These are phyloP conservation scores for Talaromyces liani DNA, from an alignment of 495 filamentous ascomycete species.

Conservation along the genomic window DNA sequence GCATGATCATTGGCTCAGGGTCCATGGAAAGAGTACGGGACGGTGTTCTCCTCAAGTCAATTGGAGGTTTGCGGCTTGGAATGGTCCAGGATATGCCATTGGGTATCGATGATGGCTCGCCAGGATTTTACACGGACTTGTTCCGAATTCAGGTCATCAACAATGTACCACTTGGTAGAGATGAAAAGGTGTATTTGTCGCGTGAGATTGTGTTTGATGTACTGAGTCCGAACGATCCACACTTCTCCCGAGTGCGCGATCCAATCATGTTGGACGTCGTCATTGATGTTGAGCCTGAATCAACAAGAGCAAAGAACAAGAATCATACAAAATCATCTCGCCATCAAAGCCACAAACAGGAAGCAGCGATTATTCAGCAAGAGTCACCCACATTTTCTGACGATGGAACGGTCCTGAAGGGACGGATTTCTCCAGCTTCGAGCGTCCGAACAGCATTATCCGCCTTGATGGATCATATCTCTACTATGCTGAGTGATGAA, in stretches of 20 bases:
- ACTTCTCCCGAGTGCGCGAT: conserved; percentile 75
- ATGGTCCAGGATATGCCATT: conserved; percentile 61
- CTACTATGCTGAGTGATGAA: conserved; percentile 44
- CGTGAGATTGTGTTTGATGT: conserved; percentile 67
- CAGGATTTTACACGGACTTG: conserved; percentile 23
- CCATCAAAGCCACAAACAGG: not conserved
- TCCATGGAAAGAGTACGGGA: conserved; percentile 56
- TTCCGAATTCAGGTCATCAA: conserved; percentile 74
- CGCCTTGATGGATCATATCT: conserved; percentile 51
- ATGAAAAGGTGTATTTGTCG: conserved; percentile 82
- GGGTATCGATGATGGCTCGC: not conserved
- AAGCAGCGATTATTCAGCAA: conserved; percentile 6
- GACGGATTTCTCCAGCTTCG: conserved; percentile 32
- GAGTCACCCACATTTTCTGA: conserved; percentile 13
- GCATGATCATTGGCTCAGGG: conserved; percentile 43
- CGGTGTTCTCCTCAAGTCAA: conserved; percentile 70
- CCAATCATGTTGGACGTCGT: conserved; percentile 63
- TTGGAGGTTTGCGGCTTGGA: conserved; percentile 70
- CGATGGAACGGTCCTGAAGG: not conserved
- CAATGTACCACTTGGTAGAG: conserved; percentile 73
- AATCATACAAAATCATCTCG: conserved; percentile 8
- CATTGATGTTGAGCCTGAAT: conserved; percentile 46
- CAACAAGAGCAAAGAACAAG: conserved; percentile 27
- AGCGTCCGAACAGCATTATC: conserved; percentile 45
- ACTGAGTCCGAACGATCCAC: conserved; percentile 63